Percentiles rank a stretch among this genome's conserved stretches.
Conservation (phyloP, 1,139 yeast species). For the Dujonia santamariae region DNA sequence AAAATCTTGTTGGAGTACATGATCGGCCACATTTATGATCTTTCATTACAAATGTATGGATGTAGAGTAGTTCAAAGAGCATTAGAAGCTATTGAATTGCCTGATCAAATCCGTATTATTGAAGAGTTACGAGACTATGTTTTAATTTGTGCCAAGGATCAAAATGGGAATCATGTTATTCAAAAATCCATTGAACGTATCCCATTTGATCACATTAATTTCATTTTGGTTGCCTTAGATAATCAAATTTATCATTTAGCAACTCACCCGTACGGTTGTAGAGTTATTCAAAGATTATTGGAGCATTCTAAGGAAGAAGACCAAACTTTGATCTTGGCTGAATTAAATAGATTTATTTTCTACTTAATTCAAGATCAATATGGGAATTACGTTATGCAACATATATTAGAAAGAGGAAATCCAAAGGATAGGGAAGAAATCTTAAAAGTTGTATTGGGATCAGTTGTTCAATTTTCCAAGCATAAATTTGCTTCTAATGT, state of each 20-base stretch:
- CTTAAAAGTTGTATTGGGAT: conserved; percentile 42
- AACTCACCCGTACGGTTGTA: conserved; percentile 95
- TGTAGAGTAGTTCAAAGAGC: conserved; percentile 97
- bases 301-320: conserved; percentile 70
- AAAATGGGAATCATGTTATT: conserved; percentile 96
- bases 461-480: conserved; percentile 78
- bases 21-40: conserved; percentile 70
- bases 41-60: conserved; percentile 94
- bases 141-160: conserved; percentile 84
- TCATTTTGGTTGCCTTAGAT: conserved; percentile 69
- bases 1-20: conserved; percentile 68
- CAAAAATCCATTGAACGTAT: conserved; percentile 91
- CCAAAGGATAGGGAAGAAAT: conserved; percentile 42
- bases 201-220: conserved; percentile 68
- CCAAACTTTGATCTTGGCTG: conserved; percentile 62
- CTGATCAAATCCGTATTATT: conserved; percentile 68
- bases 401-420: conserved; percentile 80
- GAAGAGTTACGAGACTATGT: conserved; percentile 71
- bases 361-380: conserved; percentile 91
- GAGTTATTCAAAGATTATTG: conserved; percentile 89
- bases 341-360: conserved; percentile 69
- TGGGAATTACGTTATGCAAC: conserved; percentile 97
- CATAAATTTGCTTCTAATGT: conserved; percentile 98
- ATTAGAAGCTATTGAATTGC: conserved; percentile 67
- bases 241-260: conserved; percentile 85